Evolutionary conservation across 257 asterid species (phyloP), one percentile per base, ranked within the genome.

Genomic region (Fraxinus cuspidata): DNA sequence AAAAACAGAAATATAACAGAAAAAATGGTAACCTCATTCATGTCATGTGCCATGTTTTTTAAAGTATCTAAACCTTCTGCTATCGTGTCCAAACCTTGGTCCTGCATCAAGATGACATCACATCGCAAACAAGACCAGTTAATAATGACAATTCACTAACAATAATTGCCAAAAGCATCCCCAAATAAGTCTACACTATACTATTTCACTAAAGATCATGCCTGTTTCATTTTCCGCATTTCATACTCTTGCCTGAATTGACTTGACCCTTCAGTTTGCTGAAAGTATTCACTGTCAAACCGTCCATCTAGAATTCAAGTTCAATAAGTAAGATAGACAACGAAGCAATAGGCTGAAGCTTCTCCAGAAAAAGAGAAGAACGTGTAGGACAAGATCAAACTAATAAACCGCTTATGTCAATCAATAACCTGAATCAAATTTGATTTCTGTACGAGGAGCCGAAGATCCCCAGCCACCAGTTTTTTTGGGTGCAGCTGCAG

Each of bases 401-500:
- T 38, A 80, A 70, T 53, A 38, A 15, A 35, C 74, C 53, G 37
- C 70, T 13, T 27, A 40, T 47, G 27, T 25, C 69, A 25, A 66
- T 15, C 42, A 75, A 63, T 78, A 40, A 80, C 90, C 87, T 81
- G 90, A 87, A 81, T 85, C 89, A 81, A 87, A 87, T 79, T 78
- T 87, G 19, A 87, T 87, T 80, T 87, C 89, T 18, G 80, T 51
- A 37, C 86, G 89, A 74, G 90, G 78, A 71, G 86, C 89, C 37
- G 89, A 87, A 79, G 90, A 77, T 64, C 85, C 82, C 90, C 90
- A 87, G 38, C 87, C 87, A 71, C 89, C 89, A 78, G 89, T 76
- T 83, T 79, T 85, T 78, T 87, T 87, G 40, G 90, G 85, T 60
- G 89, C 83, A 78, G 84, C 74, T 44, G 87, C 78, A 60, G 82